Evolutionary conservation across 2,329 filamentous ascomycete species (phyloP).

Genomic region (Exophiala viscosa): DNA sequence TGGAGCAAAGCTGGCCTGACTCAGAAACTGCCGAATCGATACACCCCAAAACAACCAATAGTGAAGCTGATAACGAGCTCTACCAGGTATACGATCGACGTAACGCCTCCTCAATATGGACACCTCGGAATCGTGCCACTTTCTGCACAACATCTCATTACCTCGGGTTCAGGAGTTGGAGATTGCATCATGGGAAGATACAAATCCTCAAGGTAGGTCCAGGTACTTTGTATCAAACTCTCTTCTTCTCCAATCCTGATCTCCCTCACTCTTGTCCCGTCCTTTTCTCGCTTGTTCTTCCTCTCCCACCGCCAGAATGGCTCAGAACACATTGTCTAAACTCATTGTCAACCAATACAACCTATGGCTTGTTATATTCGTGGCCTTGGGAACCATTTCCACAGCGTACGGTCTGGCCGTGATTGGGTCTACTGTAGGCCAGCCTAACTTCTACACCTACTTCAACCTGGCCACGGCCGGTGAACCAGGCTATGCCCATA

Average conservation of each 20-base stretch:
- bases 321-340: constrained; percentile 4
- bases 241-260: not conserved
- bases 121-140: not conserved
- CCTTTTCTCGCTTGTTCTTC: not conserved
- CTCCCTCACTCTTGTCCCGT: not conserved
- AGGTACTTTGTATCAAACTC: not conserved
- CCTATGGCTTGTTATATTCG: constrained; percentile 34
- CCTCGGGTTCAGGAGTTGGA: constrained; percentile 1
- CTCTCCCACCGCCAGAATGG: constrained; percentile 8
- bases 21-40: not conserved
- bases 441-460: constrained; percentile 44
- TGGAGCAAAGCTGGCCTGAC: not conserved
- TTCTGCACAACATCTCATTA: not conserved
- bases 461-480: constrained; percentile 38
- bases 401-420: constrained; percentile 35
- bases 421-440: constrained; percentile 45
- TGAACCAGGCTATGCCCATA: constrained; percentile 40
- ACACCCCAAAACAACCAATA: not conserved
- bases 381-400: constrained; percentile 35
- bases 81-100: not conserved
- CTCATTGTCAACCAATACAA: constrained; percentile 33
- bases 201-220: not conserved
- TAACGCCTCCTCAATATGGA: not conserved
- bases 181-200: not conserved
- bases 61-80: not conserved